Percentiles rank a stretch among this genome's conserved stretches.
Evolutionary conservation across 2,329 filamentous ascomycete species (phyloP).

Genomic region (Chaetomium globosum): DNA sequence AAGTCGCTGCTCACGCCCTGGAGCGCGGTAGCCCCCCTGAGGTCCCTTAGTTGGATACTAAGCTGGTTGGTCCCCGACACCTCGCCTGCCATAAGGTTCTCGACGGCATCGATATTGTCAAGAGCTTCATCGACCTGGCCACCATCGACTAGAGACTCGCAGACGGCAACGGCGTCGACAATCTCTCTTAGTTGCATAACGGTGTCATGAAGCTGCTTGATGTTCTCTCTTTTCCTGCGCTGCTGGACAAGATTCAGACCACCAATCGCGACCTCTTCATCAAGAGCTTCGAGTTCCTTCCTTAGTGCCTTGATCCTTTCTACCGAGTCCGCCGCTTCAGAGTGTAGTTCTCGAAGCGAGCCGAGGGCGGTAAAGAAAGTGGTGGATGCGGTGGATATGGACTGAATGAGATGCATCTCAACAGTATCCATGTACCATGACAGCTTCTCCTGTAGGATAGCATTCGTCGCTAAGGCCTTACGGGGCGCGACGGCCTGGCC

Average conservation of each 20-base stretch:
- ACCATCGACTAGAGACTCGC: conserved; percentile 78
- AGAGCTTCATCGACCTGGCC: conserved; percentile 84
- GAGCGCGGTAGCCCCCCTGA: conserved; percentile 76
- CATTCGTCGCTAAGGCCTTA: conserved; percentile 92
- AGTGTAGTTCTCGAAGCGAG: conserved; percentile 85
- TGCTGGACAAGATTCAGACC: conserved; percentile 86
- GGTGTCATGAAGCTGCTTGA: conserved; percentile 78
- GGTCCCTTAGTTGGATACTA: conserved; percentile 60
- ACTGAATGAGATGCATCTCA: conserved; percentile 93
- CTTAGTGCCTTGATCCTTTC: conserved; percentile 79
- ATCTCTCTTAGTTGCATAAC: conserved; percentile 81
- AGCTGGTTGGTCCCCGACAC: conserved; percentile 38
- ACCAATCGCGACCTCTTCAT: conserved; percentile 82
- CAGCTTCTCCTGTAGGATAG: conserved; percentile 94
- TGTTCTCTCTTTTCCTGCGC: conserved; percentile 78
- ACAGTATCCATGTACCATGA: conserved; percentile 99
- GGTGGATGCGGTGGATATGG: conserved; percentile 91
- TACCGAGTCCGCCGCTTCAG: conserved; percentile 89
- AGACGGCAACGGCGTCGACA: conserved; percentile 71
- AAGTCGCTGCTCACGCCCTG: conserved; percentile 80
- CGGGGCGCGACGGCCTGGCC: conserved; percentile 64
- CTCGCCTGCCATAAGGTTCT: conserved; percentile 78
- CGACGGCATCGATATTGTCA: conserved; percentile 73
- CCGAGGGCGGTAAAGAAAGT: conserved; percentile 96
- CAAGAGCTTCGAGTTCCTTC: conserved; percentile 76